Conservation (phyloP, 805 yeast genomes). For the Ogataea salicorniae region DNA sequence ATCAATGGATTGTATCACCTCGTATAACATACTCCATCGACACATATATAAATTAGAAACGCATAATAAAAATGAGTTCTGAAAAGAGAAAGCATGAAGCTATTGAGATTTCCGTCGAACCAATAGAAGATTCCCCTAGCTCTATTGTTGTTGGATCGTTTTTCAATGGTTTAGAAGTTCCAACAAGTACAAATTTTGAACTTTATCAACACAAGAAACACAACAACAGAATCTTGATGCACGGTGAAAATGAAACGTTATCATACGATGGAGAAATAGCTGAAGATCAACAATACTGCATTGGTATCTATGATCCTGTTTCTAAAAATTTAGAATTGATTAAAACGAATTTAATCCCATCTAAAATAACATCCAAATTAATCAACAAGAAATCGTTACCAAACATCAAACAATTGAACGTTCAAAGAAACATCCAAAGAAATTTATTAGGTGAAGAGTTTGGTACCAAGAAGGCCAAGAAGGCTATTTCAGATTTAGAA, state of each 20-base stretch:
- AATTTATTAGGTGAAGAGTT: slow-evolving; percentile 90
- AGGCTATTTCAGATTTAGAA: slow-evolving; percentile 75
- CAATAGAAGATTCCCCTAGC: slow-evolving; percentile 39
- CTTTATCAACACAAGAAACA: slow-evolving; percentile 48
- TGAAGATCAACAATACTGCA: slow-evolving; percentile 50
- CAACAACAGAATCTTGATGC: slow-evolving; percentile 45
- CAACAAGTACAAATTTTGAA: slow-evolving; percentile 55
- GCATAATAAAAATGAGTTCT: slow-evolving; percentile 8
- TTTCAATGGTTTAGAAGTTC: slow-evolving; percentile 69
- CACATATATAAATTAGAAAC: no score
- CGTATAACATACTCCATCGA: no score
- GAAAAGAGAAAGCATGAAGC: slow-evolving; percentile 33
- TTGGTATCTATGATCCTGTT: slow-evolving; percentile 75
- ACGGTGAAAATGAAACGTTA: slow-evolving; percentile 71
- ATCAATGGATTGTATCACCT: no score
- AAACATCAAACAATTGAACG: slow-evolving; percentile 48
- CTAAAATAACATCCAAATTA: slow-evolving; percentile 59
- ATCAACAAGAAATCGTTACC: slow-evolving; percentile 59
- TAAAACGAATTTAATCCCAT: slow-evolving; percentile 54
- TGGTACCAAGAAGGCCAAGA: slow-evolving; percentile 95
- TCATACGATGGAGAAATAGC: slow-evolving; percentile 61
- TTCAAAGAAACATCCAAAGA: slow-evolving; percentile 54
- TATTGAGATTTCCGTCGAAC: slow-evolving; percentile 16
- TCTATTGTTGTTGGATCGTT: slow-evolving; percentile 61
- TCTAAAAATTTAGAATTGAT: slow-evolving; percentile 59